Evolutionary conservation across 2,329 filamentous ascomycete species (phyloP), one percentile per base, ranked within the genome.

Genomic region (Hypoxylon sp.): DNA sequence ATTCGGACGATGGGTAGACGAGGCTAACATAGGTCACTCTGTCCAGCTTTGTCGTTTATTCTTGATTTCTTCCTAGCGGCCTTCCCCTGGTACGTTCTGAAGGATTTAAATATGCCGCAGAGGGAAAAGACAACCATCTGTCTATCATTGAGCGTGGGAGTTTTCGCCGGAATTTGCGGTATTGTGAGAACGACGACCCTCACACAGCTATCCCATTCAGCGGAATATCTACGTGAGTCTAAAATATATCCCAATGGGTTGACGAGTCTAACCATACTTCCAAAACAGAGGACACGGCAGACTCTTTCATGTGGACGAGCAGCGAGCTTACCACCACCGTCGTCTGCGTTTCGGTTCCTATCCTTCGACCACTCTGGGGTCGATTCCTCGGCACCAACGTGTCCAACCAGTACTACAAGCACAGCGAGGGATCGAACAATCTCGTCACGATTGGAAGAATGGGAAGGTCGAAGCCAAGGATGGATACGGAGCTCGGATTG

Each of bases 21-120:
- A n/a, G n/a, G n/a, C n/a, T n/a, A n/a, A n/a, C n/a, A n/a, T n/a
- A n/a, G n/a, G n/a, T n/a, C n/a, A n/a, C n/a, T n/a, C n/a, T n/a
- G n/a, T n/a, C n/a, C n/a, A n/a, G n/a, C n/a, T n/a, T n/a, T n/a
- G n/a, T n/a, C n/a, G n/a, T n/a, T n/a, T n/a, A n/a, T n/a, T n/a
- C n/a, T n/a, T 47, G 57, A 60, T 34, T 60, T 60, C 34, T 60
- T 60, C 35, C 23, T 60, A 4, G 57, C 57, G 8, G 43, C 42
- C 20, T 60, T 54, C 23, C 55, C 57, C 13, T 60, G 52, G 43
- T 30, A 40, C 9, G 48, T 58, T 6, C 48, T 60, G 7, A 52
- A 50, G 47, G 50, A 55, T 9, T 17, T 60, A 12, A 60, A 60
- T n/a, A 60, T 60, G 51, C 46, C 43, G 11, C 54, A 29, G 25